Conservation (phyloP, 805 yeast genomes). For the Candida xyloterini region DNA sequence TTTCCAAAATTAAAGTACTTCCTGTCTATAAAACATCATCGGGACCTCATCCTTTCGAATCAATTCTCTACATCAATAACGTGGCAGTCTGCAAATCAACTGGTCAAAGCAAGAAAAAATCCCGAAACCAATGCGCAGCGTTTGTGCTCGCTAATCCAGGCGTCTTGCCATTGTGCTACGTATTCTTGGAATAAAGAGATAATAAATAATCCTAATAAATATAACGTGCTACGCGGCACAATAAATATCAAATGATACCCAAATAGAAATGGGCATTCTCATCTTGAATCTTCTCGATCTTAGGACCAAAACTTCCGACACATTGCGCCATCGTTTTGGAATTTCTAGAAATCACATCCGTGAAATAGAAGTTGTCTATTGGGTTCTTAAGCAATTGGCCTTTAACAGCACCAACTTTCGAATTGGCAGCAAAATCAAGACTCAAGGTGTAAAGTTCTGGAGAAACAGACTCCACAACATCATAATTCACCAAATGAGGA, state of each 20-base stretch:
- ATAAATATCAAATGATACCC: conserved; percentile 28
- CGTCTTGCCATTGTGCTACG: conserved; percentile 19
- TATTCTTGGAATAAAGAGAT: conserved; percentile 5
- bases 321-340: conserved; percentile 91
- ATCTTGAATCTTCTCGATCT: conserved; percentile 57
- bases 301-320: conserved; percentile 67
- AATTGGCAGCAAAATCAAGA: conserved; percentile 37
- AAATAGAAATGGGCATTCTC: conserved; percentile 36
- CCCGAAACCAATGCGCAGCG: conserved; percentile 40
- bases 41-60: conserved; percentile 24
- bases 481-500: conserved; percentile 76
- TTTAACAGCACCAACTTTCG: conserved; percentile 33
- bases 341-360: conserved; percentile 81
- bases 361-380: conserved; percentile 80
- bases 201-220: conserved; percentile 5
- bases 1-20: conserved; percentile 19
- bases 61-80: conserved; percentile 32
- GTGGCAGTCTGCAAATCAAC: conserved; percentile 32
- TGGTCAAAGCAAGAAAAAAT: conserved; percentile 37
- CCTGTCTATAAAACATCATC: conserved; percentile 33
- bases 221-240: conserved; percentile 10
- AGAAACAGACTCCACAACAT: conserved; percentile 67
- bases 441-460: conserved; percentile 56
- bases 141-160: conserved; percentile 25
- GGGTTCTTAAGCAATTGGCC: conserved; percentile 58